Percentiles rank a stretch among this genome's conserved stretches.
Evolutionary conservation across 1,284 basidiomycete species (phyloP).

Genomic region (Tilletiaria anomala): DNA sequence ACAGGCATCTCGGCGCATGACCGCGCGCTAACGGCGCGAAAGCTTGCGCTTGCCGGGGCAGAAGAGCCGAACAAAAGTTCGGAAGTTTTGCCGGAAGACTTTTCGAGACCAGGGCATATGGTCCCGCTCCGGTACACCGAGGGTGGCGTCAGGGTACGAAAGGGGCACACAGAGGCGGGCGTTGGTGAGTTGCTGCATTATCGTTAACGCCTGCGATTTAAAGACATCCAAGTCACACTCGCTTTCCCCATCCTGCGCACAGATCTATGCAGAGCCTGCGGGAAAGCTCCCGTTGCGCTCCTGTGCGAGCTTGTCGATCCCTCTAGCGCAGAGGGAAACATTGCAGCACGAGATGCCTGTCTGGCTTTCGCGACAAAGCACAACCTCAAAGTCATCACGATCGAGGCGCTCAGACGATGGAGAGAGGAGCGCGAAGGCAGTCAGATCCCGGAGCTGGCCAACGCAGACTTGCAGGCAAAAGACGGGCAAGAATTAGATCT

Average conservation of each 20-base stretch:
- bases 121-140: conserved; percentile 75
- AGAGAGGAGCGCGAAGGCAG: not conserved
- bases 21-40: conserved; percentile 69
- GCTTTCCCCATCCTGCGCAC: conserved; percentile 2
- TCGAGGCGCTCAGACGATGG: conserved; percentile 52
- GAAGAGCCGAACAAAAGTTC: not conserved
- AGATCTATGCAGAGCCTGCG: conserved; percentile 72
- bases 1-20: conserved; percentile 97
- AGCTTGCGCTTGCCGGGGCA: conserved; percentile 51
- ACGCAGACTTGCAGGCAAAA: too few relatives aligned
- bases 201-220: not conserved
- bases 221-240: too few relatives aligned
- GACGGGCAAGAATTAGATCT: too few relatives aligned
- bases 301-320: conserved; percentile 94
- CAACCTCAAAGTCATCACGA: conserved; percentile 84
- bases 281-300: conserved; percentile 63
- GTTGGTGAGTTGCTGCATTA: conserved; percentile 46
- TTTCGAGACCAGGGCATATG: conserved; percentile 85
- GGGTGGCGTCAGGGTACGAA: conserved; percentile 69
- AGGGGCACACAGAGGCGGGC: conserved; percentile 84
- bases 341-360: conserved; percentile 90
- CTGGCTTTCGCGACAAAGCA: conserved; percentile 78
- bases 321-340: conserved; percentile 64
- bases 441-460: not conserved
- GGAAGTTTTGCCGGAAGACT: conserved; percentile 46